Percentiles rank a stretch among this genome's conserved stretches.
Conservation (phyloP, 148 eudicot species). For the Drosera capensis region DNA sequence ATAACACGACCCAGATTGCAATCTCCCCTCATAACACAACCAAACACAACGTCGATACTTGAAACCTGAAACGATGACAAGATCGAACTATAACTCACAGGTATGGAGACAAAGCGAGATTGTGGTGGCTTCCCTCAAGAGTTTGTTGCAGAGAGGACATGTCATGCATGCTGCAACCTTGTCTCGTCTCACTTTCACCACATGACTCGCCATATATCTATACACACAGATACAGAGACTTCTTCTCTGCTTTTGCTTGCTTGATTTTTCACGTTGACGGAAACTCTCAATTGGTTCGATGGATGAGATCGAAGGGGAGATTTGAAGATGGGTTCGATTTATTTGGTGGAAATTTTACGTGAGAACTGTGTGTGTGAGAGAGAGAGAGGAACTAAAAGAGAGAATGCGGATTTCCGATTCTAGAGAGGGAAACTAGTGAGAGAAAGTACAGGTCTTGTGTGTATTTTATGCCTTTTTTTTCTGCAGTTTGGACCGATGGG, state of each 20-base stretch:
- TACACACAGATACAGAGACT: neutral
- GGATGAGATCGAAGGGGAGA: neutral
- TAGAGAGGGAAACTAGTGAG: neutral
- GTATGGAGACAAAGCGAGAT: constrained; percentile 90
- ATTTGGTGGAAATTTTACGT: neutral
- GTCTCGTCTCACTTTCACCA: constrained; percentile 50
- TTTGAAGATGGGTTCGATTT: neutral
- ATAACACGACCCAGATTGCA: neutral
- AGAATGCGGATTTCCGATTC: neutral
- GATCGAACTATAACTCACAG: constrained; percentile 25
- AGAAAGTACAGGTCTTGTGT: too few relatives aligned
- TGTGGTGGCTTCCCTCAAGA: constrained; percentile 58
- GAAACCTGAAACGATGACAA: neutral
- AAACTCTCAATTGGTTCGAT: constrained; percentile 1
- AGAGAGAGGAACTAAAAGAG: neutral
- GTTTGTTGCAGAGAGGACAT: constrained; percentile 75
- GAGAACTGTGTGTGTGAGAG: neutral
- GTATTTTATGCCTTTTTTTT: too few relatives aligned
- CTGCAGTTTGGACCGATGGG: neutral
- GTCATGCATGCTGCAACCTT: constrained; percentile 75
- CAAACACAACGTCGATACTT: neutral
- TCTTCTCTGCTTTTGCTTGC: too few relatives aligned
- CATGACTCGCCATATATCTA: constrained; percentile 44
- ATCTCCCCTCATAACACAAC: too few relatives aligned
- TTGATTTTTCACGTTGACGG: too few relatives aligned